Evolutionary conservation across 2,329 filamentous ascomycete genomes (phyloP), one percentile per base, ranked within the genome.

Genomic region (Verruconis gallopava): DNA sequence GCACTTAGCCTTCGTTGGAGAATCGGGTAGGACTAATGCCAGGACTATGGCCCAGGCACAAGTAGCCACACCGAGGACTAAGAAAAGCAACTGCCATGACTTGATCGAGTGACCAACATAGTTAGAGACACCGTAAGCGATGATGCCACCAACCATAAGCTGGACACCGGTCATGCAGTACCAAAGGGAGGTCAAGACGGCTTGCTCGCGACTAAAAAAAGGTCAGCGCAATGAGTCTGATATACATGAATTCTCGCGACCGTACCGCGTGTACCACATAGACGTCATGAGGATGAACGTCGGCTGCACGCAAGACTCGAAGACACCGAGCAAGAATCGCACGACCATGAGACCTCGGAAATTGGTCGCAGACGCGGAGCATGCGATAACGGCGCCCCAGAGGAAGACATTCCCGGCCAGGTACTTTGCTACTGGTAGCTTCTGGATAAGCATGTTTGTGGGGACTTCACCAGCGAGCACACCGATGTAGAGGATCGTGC

Each of bases 121-220:
- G 51, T 46, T 65, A 67, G 53, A 78, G 80, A 56, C 77, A 82
- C 55, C 79, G 77, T 18, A 79, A 78, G 5, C 75, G 68, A 78
- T 82, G 81, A 1, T 78, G 78, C 79, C 80, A 21, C 79, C 79
- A 6, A 82, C 76, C 38, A 84, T 78, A 52, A 83, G 79, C 53
- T 84, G 79, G 1, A 67, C 69, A 2, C 80, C 79, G 53, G 84
- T 85, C 77, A 83, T 84, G 73, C 81, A 81, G 45, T 66, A 74
- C 79, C 79, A 84, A 56, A 75, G 81, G 0, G 77, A 79, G 3
- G 82, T 76, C 4, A 74, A 71, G 0, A 69, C 57, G 0, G 77
- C 71, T 52, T 84, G 80, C 50, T 83, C 79, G 43, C 79, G 71
- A 34, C 48, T 44, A 13, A 22, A 42, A 22, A 18, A 28, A 40